These are phyloP conservation scores for Amanita rubescens DNA, from an alignment of 768 basidiomycete species.

Conservation along the genomic window DNA sequence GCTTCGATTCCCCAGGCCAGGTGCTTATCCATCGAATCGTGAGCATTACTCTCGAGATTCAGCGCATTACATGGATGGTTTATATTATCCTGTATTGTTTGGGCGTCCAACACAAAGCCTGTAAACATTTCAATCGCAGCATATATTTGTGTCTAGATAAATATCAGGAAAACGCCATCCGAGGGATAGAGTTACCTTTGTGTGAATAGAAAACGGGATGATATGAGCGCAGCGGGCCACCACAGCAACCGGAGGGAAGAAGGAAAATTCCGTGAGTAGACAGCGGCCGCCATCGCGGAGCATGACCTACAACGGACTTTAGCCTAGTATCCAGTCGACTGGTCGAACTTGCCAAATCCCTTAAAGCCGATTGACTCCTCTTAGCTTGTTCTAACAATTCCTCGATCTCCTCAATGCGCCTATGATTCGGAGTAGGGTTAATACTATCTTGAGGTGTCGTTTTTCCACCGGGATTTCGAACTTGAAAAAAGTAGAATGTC, in stretches of 20 bases:
- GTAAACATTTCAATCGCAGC: slow-evolving; percentile 3
- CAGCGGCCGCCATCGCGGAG: slow-evolving; percentile 1
- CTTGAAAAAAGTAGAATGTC: too few species aligned
- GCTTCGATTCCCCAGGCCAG: slow-evolving; percentile 9
- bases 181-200: neutral
- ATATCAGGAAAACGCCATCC: neutral
- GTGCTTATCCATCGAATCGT: slow-evolving; percentile 13
- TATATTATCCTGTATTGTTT: neutral
- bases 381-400: neutral
- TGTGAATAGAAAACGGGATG: slow-evolving; percentile 3
- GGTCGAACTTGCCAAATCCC: neutral
- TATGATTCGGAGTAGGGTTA: neutral
- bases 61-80: slow-evolving; percentile 8
- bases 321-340: neutral
- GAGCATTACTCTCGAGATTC: slow-evolving; percentile 15
- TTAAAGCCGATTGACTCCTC: neutral
- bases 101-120: neutral
- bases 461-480: too few species aligned
- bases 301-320: neutral
- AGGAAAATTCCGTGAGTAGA: neutral
- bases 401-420: neutral
- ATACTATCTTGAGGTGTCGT: neutral
- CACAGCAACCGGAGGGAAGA: slow-evolving; percentile 1
- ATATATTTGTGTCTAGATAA: slow-evolving; percentile 3
- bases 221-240: slow-evolving; percentile 5